Conservation (phyloP, 1,284 basidiomycete species). For the Termitomyces sp. region DNA sequence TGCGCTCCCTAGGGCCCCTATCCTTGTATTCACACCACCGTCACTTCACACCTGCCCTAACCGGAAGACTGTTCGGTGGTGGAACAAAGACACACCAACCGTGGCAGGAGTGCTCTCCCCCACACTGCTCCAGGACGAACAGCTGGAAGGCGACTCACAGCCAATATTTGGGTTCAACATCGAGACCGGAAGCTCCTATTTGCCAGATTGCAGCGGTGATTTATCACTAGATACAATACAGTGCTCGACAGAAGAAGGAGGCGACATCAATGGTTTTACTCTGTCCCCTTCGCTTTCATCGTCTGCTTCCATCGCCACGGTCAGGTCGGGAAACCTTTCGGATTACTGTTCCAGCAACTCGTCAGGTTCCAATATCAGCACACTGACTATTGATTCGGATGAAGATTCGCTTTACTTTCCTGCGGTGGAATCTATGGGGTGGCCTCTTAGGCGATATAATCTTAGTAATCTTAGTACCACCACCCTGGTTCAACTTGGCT, state of each 20-base stretch:
- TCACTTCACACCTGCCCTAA: not conserved
- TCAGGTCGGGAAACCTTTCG: not conserved
- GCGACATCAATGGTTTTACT: not conserved
- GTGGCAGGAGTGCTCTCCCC: not conserved
- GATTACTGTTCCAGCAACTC: not conserved
- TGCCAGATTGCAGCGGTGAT: constrained; percentile 1
- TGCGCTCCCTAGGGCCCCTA: constrained; percentile 1
- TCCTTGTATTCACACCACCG: not conserved
- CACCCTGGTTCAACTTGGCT: not conserved
- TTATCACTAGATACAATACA: constrained; percentile 6
- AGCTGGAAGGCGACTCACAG: not conserved
- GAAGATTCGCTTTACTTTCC: not conserved
- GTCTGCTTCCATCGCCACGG: not conserved
- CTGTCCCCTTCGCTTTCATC: not conserved
- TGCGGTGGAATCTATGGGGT: not conserved
- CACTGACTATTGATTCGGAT: not conserved
- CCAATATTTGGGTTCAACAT: not conserved
- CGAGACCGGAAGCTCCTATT: constrained; percentile 6
- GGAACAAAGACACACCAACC: not conserved
- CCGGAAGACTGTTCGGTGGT: constrained; percentile 3
- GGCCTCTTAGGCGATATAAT: not conserved
- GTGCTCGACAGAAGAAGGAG: constrained; percentile 4
- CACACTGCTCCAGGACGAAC: not conserved
- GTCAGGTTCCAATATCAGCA: not conserved
- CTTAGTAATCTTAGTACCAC: not conserved